Percentiles rank a stretch among this genome's conserved stretches.
Evolutionary conservation across 768 basidiomycete species (phyloP).

Genomic region (Psilocybe cubensis): DNA sequence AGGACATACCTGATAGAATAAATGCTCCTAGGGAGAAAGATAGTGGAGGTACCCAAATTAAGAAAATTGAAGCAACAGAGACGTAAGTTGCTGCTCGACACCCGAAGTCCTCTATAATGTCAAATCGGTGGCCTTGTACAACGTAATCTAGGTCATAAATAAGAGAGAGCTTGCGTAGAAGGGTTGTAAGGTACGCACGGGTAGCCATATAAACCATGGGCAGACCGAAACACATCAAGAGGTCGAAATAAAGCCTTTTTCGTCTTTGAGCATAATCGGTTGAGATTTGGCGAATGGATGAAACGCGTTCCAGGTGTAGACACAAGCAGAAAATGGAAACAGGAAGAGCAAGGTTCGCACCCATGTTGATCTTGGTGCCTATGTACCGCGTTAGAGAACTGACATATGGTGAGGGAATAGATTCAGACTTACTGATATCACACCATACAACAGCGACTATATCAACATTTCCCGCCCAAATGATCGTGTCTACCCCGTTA

Average conservation of each 20-base stretch:
- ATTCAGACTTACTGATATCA: slow-evolving; percentile 49
- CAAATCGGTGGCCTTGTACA: slow-evolving; percentile 52
- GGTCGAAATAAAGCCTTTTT: slow-evolving; percentile 36
- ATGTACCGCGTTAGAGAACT: neutral
- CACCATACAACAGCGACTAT: slow-evolving; percentile 66
- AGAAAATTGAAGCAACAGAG: slow-evolving; percentile 18
- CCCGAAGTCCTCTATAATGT: slow-evolving; percentile 53
- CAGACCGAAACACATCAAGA: neutral
- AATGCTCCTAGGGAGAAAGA: slow-evolving; percentile 32
- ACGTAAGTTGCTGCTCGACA: slow-evolving; percentile 36
- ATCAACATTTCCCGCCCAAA: slow-evolving; percentile 61
- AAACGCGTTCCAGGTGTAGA: slow-evolving; percentile 44
- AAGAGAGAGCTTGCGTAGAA: neutral
- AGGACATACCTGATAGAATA: slow-evolving; percentile 30
- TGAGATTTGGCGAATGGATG: neutral
- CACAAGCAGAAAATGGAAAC: slow-evolving; percentile 50
- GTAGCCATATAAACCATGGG: slow-evolving; percentile 34
- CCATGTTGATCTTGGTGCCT: slow-evolving; percentile 49
- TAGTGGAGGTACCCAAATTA: slow-evolving; percentile 34
- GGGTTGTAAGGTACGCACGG: slow-evolving; percentile 29
- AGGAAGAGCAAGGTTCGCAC: slow-evolving; percentile 47
- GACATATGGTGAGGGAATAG: too few relatives aligned
- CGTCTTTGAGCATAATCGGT: slow-evolving; percentile 24
- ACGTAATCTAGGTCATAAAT: slow-evolving; percentile 31
- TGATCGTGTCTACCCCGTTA: slow-evolving; percentile 57